Conservation (phyloP, 2,329 filamentous ascomycete species). For the Tolypocladium inflatum region DNA sequence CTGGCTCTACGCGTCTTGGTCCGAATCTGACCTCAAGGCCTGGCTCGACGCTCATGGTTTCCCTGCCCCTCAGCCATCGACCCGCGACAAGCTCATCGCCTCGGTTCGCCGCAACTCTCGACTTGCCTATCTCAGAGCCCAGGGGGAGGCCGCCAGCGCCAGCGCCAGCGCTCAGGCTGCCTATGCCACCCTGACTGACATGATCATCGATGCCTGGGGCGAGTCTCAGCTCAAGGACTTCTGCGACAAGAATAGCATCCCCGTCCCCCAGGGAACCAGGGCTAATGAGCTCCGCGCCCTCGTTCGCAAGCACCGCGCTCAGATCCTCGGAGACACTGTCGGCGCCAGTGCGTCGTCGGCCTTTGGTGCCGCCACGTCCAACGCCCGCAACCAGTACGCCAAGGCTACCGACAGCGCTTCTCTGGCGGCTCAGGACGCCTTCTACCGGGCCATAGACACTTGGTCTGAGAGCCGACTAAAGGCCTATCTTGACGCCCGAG, state of each 20-base stretch:
- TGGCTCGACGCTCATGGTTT: slow-evolving; percentile 88
- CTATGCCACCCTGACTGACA: slow-evolving; percentile 68
- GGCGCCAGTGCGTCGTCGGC: slow-evolving; percentile 47
- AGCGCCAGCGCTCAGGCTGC: slow-evolving; percentile 58
- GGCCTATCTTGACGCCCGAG: slow-evolving; percentile 67
- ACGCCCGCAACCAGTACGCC: slow-evolving; percentile 66
- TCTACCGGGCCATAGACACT: slow-evolving; percentile 47
- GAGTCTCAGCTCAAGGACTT: slow-evolving; percentile 87
- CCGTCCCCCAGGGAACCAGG: slow-evolving; percentile 83
- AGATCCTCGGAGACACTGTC: slow-evolving; percentile 58
- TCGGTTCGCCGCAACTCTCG: slow-evolving; percentile 85
- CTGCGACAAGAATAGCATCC: slow-evolving; percentile 79
- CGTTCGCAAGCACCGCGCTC: slow-evolving; percentile 75
- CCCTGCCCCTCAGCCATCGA: slow-evolving; percentile 73
- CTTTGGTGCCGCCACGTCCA: slow-evolving; percentile 64
- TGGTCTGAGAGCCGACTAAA: slow-evolving; percentile 76
- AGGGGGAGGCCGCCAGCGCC: slow-evolving; percentile 50
- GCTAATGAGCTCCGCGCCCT: slow-evolving; percentile 83
- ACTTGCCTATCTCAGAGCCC: slow-evolving; percentile 60
- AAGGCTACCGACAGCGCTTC: slow-evolving; percentile 63
- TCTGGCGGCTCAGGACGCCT: slow-evolving; percentile 54
- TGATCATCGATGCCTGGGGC: slow-evolving; percentile 81
- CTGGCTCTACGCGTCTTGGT: slow-evolving; percentile 89
- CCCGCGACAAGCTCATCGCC: slow-evolving; percentile 81
- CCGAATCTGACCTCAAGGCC: slow-evolving; percentile 84